A percentile compares a stretch with the other conserved stretches of the same genome.
phyloP scores from a whole-genome alignment of 768 basidiomycete genomes.

The Suillus occidentalis region DNA sequence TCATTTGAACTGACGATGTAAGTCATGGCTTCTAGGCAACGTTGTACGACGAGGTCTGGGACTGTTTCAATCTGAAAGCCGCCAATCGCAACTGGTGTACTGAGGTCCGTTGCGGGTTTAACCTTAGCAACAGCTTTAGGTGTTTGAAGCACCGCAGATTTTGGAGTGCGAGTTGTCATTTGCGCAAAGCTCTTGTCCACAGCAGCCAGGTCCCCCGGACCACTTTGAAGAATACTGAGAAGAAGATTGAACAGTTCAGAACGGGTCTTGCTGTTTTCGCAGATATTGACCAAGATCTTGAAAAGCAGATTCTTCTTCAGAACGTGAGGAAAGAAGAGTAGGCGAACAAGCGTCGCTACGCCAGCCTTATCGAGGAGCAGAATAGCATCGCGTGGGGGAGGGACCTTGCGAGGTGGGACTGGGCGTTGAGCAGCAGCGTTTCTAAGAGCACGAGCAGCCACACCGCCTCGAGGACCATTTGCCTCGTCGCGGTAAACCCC shows the following conservation, averaged over 20 bases:
- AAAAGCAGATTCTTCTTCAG: slow-evolving; percentile 82
- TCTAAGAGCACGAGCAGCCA: slow-evolving; percentile 13
- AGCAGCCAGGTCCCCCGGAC: slow-evolving; percentile 85
- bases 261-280: slow-evolving; percentile 91
- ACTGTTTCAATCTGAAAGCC: slow-evolving; percentile 73
- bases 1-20: slow-evolving; percentile 88
- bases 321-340: slow-evolving; percentile 96
- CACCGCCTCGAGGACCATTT: slow-evolving; percentile 32
- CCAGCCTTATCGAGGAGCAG: slow-evolving; percentile 90
- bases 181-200: slow-evolving; percentile 95
- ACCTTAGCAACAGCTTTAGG: slow-evolving; percentile 67
- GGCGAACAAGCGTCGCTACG: slow-evolving; percentile 83
- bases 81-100: slow-evolving; percentile 48
- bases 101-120: slow-evolving; percentile 54
- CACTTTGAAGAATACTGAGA: slow-evolving; percentile 92
- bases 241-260: slow-evolving; percentile 93
- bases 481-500: slow-evolving; percentile 65
- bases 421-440: slow-evolving; percentile 25
- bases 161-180: slow-evolving; percentile 74
- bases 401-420: slow-evolving; percentile 46
- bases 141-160: slow-evolving; percentile 40
- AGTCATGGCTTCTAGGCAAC: slow-evolving; percentile 88
- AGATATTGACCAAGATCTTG: slow-evolving; percentile 90
- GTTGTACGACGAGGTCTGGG: slow-evolving; percentile 91
- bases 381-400: slow-evolving; percentile 79